Evolutionary conservation across 176 grass and related monocot species (phyloP).

Genomic region (Aegilops tauschii): DNA sequence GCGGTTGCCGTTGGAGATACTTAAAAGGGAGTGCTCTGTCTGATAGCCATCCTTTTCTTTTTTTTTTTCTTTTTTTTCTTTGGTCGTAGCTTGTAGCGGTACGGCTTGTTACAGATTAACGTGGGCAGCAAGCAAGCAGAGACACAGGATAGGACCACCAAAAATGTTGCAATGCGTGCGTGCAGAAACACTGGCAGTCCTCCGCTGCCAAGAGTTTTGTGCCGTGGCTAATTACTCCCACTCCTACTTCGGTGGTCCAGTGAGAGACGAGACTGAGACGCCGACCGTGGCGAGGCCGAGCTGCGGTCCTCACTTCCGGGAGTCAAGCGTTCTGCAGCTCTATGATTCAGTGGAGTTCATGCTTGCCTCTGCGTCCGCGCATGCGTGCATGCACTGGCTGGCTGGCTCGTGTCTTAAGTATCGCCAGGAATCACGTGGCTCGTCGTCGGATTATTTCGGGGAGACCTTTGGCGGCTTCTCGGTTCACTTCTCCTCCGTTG

Average conservation of each 20-base stretch:
- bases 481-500: not conserved
- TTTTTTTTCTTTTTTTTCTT: no score
- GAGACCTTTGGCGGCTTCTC: not conserved
- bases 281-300: constrained; percentile 22
- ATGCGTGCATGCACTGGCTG: not conserved
- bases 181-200: constrained; percentile 28
- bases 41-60: no score
- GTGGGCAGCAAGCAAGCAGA: not conserved
- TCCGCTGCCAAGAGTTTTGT: not conserved
- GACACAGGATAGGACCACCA: not conserved
- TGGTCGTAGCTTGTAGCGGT: not conserved
- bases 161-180: constrained; percentile 38
- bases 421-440: not conserved
- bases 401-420: not conserved
- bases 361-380: not conserved
- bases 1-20: no score
- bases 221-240: not conserved
- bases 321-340: not conserved
- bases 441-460: not conserved
- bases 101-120: not conserved
- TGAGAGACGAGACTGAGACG: not conserved
- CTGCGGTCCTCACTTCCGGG: not conserved
- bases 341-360: not conserved
- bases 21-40: no score
- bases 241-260: constrained; percentile 22